These are phyloP conservation scores for Phanerodontia chrysosporium DNA, from an alignment of 768 basidiomycete genomes.

Conservation along the genomic window DNA sequence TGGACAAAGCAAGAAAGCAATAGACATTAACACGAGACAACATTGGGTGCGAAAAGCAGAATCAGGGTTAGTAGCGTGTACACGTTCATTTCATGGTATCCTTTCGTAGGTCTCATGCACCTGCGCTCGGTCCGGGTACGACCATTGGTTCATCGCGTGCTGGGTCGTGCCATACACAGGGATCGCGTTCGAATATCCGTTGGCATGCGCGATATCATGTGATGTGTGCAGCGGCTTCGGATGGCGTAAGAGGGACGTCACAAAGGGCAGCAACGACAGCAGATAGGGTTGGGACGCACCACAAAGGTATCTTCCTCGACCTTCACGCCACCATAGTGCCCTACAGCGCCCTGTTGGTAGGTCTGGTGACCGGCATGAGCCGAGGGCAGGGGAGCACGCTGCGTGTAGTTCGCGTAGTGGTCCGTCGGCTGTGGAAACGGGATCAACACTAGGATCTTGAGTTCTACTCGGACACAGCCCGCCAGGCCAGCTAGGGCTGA, in stretches of 20 bases:
- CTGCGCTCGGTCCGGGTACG: constrained; percentile 11
- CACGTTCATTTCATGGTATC: background rate
- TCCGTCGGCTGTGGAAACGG: constrained; percentile 38
- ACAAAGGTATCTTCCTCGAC: constrained; percentile 59
- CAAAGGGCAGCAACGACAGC: background rate
- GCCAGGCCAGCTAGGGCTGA: constrained; percentile 23
- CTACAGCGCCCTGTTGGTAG: background rate
- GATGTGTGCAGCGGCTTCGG: constrained; percentile 5
- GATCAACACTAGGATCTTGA: constrained; percentile 57
- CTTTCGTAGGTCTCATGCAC: background rate
- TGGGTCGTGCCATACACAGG: constrained; percentile 9
- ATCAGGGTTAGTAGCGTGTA: background rate
- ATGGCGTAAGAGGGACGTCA: constrained; percentile 7
- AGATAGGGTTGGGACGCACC: constrained; percentile 5
- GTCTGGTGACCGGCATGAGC: background rate
- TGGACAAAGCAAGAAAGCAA: background rate
- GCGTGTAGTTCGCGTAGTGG: constrained; percentile 5
- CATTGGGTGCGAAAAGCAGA: background rate
- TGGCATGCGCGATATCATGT: constrained; percentile 10
- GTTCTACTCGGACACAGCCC: constrained; percentile 32
- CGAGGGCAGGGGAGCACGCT: background rate
- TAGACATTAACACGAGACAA: background rate
- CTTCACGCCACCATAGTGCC: constrained; percentile 47
- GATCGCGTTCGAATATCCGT: constrained; percentile 10
- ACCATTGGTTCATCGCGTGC: constrained; percentile 13